Conservation (phyloP, 2,329 filamentous ascomycete species). For the Aureobasidium sp. region DNA sequence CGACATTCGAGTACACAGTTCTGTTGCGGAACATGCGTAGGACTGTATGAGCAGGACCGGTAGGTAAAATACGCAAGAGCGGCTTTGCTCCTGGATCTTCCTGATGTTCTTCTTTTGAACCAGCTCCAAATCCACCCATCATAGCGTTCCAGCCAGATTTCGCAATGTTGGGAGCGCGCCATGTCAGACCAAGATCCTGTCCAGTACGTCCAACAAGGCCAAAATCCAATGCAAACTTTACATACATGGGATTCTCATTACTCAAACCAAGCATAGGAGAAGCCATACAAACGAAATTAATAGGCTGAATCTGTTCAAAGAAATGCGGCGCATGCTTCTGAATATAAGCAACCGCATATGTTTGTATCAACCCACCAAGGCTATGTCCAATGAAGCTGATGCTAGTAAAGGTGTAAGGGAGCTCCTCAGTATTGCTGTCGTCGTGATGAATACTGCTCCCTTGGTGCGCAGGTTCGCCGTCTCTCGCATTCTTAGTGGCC, state of each 20-base stretch:
- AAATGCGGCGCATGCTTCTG: conserved; percentile 91
- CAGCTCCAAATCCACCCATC: conserved; percentile 69
- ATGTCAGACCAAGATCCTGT: conserved; percentile 88
- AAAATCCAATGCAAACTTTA: conserved; percentile 94
- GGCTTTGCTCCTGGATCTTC: conserved; percentile 79
- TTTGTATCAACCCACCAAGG: conserved; percentile 81
- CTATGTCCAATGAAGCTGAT: conserved; percentile 95
- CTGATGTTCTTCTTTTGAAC: conserved; percentile 43
- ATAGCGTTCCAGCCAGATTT: conserved; percentile 83
- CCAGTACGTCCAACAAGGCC: conserved; percentile 93
- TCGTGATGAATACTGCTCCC: conserved; percentile 54
- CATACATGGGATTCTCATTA: conserved; percentile 95
- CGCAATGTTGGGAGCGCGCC: conserved; percentile 80
- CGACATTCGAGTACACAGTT: conserved; percentile 92
- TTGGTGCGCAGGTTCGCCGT: conserved; percentile 47
- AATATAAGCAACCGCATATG: conserved; percentile 92
- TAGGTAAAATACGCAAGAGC: conserved; percentile 78
- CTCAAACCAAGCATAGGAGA: conserved; percentile 85
- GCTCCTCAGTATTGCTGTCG: conserved; percentile 37
- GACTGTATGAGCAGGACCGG: conserved; percentile 81
- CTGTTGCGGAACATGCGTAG: conserved; percentile 82
- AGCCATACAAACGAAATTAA: conserved; percentile 86
- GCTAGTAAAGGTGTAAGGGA: conserved; percentile 78
- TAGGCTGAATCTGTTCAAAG: conserved; percentile 74
- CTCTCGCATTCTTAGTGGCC: conserved; percentile 38